Base-by-base conservation (phyloP, 2,329 filamentous ascomycete species). In the Aspergillus sp. region DNA sequence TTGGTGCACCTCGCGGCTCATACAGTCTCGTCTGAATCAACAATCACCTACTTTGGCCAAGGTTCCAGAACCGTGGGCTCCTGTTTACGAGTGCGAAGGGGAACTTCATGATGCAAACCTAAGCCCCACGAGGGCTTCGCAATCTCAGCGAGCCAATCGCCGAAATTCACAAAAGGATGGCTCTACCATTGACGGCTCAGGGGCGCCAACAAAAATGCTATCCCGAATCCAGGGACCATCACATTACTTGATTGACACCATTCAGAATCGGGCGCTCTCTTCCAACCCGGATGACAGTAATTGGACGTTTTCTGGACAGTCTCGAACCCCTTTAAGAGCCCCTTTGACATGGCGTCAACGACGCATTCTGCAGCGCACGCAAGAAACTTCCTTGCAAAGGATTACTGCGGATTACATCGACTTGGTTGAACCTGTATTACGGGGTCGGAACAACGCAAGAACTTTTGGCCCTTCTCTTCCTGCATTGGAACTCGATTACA, bases 321-420 rank as follows among this genome's bases (percentile, higher is more conserved):
- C 51, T n/a, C 51, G 17, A 20, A 30, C 55, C 9, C 54, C 22
- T 19, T 59, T 59, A 30, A 59, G 61, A 46, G 13, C 52, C 47
- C 59, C 52, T 45, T 44, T 62, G 44, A 59, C 54, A 6, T 39
- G 42, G 30, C 39, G 45, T n/a, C 57, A 60, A 51, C 54, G 59
- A 37, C 39, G 46, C 11, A 46, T 39, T 8, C 60, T 56, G 30
- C 59, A 60, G 48, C 42, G 45, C 33, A 17, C 64, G 41, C 55
- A 64, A 17, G 54, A 66, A 44, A 51, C 62, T 13, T 69, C 67
- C 3, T 63, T 77, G 3, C 72, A 74, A 51, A 70, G 65, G 7
- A 74, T 76, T 49, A 63, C 77, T 51, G 72, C 72, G 7, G 70
- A 75, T 49, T 79, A 76, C 57, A 70, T 78, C 50, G 60, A 66